Evolutionary conservation across 805 yeast species (phyloP).

Genomic region (Candida maris): DNA sequence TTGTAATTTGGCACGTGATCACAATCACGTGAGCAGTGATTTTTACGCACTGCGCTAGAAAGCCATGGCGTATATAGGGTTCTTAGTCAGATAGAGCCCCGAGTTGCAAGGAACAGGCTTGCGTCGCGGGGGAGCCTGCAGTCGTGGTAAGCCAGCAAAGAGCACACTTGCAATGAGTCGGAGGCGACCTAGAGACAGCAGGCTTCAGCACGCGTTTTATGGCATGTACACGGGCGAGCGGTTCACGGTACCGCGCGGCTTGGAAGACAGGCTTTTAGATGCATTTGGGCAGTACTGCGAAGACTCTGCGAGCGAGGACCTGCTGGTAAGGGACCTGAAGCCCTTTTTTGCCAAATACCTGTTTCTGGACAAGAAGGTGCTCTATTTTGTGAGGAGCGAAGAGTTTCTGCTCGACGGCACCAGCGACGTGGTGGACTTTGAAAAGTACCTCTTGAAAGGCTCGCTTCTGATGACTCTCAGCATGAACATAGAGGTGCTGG

Average conservation of each 20-base stretch:
- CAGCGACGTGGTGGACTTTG: slow-evolving; percentile 42
- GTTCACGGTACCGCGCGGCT: slow-evolving; percentile 35
- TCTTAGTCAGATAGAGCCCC: too few relatives aligned
- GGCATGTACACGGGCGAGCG: slow-evolving; percentile 17
- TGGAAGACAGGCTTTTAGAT: slow-evolving; percentile 44
- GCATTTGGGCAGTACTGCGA: slow-evolving; percentile 39
- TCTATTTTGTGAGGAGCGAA: slow-evolving; percentile 24
- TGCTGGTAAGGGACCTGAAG: slow-evolving; percentile 30
- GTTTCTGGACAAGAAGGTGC: slow-evolving; percentile 28
- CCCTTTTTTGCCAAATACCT: slow-evolving; percentile 29
- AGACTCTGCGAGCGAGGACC: slow-evolving; percentile 35
- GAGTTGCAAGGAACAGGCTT: too few relatives aligned
- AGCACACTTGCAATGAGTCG: too few relatives aligned
- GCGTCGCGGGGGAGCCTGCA: too few relatives aligned
- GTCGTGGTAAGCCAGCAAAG: too few relatives aligned
- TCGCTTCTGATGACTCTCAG: slow-evolving; percentile 38
- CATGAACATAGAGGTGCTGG: slow-evolving; percentile 32
- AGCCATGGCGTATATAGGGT: too few relatives aligned
- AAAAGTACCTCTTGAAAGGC: slow-evolving; percentile 38
- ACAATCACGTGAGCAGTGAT: too few relatives aligned
- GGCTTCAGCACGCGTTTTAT: slow-evolving; percentile 18
- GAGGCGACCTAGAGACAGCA: too few relatives aligned
- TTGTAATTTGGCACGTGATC: too few relatives aligned
- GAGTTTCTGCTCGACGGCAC: slow-evolving; percentile 39
- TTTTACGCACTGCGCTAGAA: too few relatives aligned